phyloP scores from a whole-genome alignment of 192 early-diverging fungal genomes.

The Linnemannia zychae region DNA sequence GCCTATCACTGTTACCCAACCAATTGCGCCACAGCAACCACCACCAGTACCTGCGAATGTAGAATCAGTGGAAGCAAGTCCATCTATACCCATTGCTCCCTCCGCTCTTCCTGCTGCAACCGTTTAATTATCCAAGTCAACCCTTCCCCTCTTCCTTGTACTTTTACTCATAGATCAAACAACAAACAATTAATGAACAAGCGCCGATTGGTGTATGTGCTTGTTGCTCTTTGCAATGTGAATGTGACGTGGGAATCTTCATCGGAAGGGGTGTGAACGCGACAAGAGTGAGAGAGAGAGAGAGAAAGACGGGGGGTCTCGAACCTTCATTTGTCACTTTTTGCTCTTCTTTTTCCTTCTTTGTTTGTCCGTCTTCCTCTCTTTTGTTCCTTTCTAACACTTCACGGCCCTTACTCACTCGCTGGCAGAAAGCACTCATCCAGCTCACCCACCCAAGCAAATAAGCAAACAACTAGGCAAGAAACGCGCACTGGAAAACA shows the following conservation, averaged over 20 bases:
- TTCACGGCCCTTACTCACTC: not conserved
- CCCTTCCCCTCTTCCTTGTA: not conserved
- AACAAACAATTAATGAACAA: not conserved
- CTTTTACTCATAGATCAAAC: not conserved
- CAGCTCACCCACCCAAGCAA: not conserved
- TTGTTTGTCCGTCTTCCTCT: not conserved
- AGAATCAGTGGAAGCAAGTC: not conserved
- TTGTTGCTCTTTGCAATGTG: not conserved
- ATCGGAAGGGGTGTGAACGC: not conserved
- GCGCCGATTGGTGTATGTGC: not conserved
- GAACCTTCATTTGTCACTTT: not conserved
- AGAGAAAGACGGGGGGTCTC: not conserved
- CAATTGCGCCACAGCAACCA: not conserved
- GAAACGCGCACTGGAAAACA: not conserved
- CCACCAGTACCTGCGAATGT: not conserved
- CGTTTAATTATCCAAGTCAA: not conserved
- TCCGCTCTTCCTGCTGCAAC: not conserved
- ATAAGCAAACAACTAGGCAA: too few relatives aligned
- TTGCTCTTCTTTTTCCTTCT: not conserved
- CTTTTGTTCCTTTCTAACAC: too few relatives aligned
- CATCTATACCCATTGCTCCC: not conserved
- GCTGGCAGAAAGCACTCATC: not conserved
- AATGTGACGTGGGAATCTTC: not conserved
- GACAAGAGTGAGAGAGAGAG: not conserved
- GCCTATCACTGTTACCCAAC: not conserved